Evolutionary conservation across 768 basidiomycete genomes (phyloP).

Genomic region (Suillus cothurnatus): DNA sequence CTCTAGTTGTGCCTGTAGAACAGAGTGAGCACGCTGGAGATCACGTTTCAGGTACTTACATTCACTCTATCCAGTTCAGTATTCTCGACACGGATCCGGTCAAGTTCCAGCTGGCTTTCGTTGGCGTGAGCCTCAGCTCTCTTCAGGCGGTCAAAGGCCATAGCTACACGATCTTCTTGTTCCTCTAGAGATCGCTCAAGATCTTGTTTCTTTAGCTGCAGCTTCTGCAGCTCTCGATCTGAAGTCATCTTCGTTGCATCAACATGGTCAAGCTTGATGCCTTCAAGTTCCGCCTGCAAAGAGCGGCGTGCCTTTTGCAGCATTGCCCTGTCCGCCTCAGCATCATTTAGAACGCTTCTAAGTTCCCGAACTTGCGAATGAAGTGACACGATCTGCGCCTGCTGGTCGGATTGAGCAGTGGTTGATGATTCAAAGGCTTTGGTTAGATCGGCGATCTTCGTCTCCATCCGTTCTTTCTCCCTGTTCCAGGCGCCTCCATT

Average conservation of each 20-base stretch:
- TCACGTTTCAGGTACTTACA: constrained; percentile 40
- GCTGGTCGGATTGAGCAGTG: constrained; percentile 76
- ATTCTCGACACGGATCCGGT: constrained; percentile 78
- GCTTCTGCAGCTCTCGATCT: constrained; percentile 72
- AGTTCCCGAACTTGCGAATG: constrained; percentile 88
- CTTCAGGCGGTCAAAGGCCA: constrained; percentile 77
- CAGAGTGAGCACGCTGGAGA: constrained; percentile 8
- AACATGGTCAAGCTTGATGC: constrained; percentile 74
- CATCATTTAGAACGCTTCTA: constrained; percentile 79
- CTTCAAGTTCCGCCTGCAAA: constrained; percentile 77
- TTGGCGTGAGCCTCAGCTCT: constrained; percentile 77
- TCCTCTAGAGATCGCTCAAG: constrained; percentile 78
- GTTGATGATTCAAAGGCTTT: constrained; percentile 76
- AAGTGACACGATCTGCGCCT: constrained; percentile 78
- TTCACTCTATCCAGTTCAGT: constrained; percentile 78
- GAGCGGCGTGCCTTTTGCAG: constrained; percentile 82
- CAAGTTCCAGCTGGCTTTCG: constrained; percentile 76
- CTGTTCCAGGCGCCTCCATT: constrained; percentile 83
- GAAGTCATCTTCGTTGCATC: constrained; percentile 71
- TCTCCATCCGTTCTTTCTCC: constrained; percentile 85
- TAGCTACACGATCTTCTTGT: constrained; percentile 70
- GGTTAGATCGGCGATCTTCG: constrained; percentile 74
- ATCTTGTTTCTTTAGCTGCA: constrained; percentile 82
- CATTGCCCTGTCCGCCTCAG: constrained; percentile 77
- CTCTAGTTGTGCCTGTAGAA: constrained; percentile 71